Conservation (phyloP, 345 rosid genomes). For the Durio zibethinus region DNA sequence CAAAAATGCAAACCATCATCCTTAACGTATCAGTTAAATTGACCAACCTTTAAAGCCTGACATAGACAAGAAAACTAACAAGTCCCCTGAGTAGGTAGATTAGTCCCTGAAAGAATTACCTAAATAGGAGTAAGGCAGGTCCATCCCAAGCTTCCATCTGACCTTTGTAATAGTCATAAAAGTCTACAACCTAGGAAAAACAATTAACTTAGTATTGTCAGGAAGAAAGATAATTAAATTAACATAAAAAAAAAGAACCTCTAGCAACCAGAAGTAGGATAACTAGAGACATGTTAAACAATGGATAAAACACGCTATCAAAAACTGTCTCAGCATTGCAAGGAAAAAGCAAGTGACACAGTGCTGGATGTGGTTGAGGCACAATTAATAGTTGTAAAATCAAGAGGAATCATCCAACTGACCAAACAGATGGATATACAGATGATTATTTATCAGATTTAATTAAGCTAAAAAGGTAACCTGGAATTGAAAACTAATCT, state of each 20-base stretch:
- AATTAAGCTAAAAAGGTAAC: not conserved
- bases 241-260: not conserved
- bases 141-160: slow-evolving; percentile 99
- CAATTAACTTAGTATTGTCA: slow-evolving; percentile 12
- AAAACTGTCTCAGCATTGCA: not conserved
- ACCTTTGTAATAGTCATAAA: slow-evolving; percentile 97
- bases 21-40: not conserved
- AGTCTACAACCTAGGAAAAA: slow-evolving; percentile 67
- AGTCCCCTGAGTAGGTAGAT: not conserved
- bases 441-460: not conserved
- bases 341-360: not conserved
- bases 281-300: not conserved
- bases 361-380: not conserved
- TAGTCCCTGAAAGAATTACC: slow-evolving; percentile 40
- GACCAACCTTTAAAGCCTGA: not conserved
- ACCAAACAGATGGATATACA: not conserved
- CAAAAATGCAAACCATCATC: not conserved
- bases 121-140: slow-evolving; percentile 95
- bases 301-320: not conserved
- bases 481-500: not conserved
- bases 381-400: not conserved
- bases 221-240: not conserved
- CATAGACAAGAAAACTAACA: not conserved
- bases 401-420: not conserved
- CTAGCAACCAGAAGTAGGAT: not conserved